These are phyloP conservation scores for Begonia fuchsioides DNA, from an alignment of 306 rosid genomes.

Conservation along the genomic window DNA sequence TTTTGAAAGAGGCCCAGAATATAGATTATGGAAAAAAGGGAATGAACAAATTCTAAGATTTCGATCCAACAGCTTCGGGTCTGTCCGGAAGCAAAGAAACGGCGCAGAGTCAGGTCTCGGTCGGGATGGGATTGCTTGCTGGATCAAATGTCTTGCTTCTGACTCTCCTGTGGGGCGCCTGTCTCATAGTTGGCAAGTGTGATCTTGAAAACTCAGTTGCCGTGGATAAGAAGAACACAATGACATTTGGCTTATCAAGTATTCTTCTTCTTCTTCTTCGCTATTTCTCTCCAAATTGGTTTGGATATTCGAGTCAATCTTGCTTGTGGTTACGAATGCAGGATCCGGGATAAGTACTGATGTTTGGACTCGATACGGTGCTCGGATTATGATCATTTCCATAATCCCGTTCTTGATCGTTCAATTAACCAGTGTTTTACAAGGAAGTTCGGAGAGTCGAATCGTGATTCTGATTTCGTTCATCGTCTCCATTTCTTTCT, in stretches of 20 bases:
- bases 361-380: conserved; percentile 13
- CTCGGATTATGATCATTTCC: conserved; percentile 7
- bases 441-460: conserved; percentile 1
- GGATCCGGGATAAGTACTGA: conserved; percentile 12
- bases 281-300: neutral
- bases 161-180: conserved; percentile 57
- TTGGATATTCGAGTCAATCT: too few species aligned
- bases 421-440: conserved; percentile 9
- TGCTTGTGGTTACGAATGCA: neutral
- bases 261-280: conserved; percentile 2
- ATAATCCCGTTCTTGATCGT: conserved; percentile 5
- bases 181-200: conserved; percentile 60
- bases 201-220: conserved; percentile 45
- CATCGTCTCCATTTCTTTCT: conserved; percentile 2
- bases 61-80: conserved; percentile 35
- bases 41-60: neutral
- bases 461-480: conserved; percentile 6
- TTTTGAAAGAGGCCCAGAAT: neutral
- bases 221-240: conserved; percentile 37
- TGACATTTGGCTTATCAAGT: conserved; percentile 37
- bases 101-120: conserved; percentile 60
- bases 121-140: conserved; percentile 71
- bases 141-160: conserved; percentile 64
- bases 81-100: conserved; percentile 46
- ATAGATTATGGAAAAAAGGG: too few species aligned